These are phyloP conservation scores for Trichomonascaceae sp. DNA, from an alignment of 1,139 yeast species.

Conservation along the genomic window DNA sequence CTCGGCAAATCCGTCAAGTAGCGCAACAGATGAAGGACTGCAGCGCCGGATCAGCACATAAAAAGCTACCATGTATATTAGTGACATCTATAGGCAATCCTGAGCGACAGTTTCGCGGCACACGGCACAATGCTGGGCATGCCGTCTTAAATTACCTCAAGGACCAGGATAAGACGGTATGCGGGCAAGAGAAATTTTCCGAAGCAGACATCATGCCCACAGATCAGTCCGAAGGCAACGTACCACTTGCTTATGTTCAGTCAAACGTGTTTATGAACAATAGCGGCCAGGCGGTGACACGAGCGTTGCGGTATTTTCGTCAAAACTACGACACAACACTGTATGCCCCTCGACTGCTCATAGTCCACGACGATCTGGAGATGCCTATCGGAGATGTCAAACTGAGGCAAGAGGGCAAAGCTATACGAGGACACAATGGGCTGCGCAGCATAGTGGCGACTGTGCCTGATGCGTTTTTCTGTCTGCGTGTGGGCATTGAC, in stretches of 20 bases:
- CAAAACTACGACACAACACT: constrained; percentile 8
- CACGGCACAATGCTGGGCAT: constrained; percentile 76
- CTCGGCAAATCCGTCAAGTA: constrained; percentile 6
- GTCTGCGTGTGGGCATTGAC: constrained; percentile 64
- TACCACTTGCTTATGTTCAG: constrained; percentile 32
- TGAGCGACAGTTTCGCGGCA: constrained; percentile 41
- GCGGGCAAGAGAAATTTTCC: no score
- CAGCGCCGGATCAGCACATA: not conserved
- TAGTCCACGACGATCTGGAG: constrained; percentile 68
- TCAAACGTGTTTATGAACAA: constrained; percentile 54
- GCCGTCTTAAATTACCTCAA: constrained; percentile 26
- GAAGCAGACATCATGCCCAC: no score
- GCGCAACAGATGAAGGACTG: constrained; percentile 3
- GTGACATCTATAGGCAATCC: constrained; percentile 66
- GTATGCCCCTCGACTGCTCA: constrained; percentile 28
- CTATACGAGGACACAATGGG: constrained; percentile 75
- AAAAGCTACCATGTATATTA: constrained; percentile 2
- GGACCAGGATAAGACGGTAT: no score
- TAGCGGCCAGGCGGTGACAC: constrained; percentile 35
- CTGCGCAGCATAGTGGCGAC: constrained; percentile 39
- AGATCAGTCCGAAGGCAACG: no score
- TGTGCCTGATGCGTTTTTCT: constrained; percentile 33
- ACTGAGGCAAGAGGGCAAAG: constrained; percentile 40
- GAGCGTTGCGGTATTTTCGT: constrained; percentile 32
- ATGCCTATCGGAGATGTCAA: constrained; percentile 51